Conservation (phyloP, 1,139 yeast genomes). For the Taphrina confusa region DNA sequence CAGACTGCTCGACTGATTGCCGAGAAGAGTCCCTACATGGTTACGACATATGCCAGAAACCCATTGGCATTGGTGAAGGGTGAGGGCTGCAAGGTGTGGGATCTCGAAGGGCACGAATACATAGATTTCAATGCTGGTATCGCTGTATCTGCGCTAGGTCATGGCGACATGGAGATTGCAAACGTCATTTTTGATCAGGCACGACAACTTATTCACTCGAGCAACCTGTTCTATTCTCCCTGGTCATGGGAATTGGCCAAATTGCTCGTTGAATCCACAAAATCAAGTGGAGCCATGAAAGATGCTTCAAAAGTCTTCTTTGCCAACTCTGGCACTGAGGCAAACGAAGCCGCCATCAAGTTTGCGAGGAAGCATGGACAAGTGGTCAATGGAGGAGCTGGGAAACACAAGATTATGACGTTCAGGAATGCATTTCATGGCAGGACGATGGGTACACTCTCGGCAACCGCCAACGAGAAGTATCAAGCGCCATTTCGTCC, state of each 20-base stretch:
- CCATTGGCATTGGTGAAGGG: constrained; percentile 67
- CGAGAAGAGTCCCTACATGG: constrained; percentile 60
- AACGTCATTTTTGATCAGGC: constrained; percentile 73
- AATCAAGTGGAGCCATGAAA: constrained; percentile 53
- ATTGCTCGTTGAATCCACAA: constrained; percentile 68
- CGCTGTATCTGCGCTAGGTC: constrained; percentile 95
- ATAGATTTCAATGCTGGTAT: constrained; percentile 94
- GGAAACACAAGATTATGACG: constrained; percentile 75
- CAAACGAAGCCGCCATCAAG: constrained; percentile 95
- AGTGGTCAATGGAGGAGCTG: constrained; percentile 48
- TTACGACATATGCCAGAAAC: constrained; percentile 83
- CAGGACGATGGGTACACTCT: constrained; percentile 86
- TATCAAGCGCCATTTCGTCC: constrained; percentile 91
- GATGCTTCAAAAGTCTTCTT: constrained; percentile 72
- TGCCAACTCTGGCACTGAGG: constrained; percentile 94
- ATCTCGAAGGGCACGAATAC: constrained; percentile 72
- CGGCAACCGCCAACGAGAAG: constrained; percentile 89
- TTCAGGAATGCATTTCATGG: constrained; percentile 92
- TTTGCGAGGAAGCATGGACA: constrained; percentile 89
- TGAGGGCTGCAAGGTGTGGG: constrained; percentile 72
- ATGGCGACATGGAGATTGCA: constrained; percentile 71
- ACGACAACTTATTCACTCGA: constrained; percentile 70
- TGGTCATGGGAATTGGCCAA: constrained; percentile 80
- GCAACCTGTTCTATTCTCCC: constrained; percentile 80
- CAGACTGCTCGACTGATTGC: constrained; percentile 30